These are phyloP conservation scores for Agrocybe chaxingu DNA, from an alignment of 768 basidiomycete genomes.

Conservation along the genomic window DNA sequence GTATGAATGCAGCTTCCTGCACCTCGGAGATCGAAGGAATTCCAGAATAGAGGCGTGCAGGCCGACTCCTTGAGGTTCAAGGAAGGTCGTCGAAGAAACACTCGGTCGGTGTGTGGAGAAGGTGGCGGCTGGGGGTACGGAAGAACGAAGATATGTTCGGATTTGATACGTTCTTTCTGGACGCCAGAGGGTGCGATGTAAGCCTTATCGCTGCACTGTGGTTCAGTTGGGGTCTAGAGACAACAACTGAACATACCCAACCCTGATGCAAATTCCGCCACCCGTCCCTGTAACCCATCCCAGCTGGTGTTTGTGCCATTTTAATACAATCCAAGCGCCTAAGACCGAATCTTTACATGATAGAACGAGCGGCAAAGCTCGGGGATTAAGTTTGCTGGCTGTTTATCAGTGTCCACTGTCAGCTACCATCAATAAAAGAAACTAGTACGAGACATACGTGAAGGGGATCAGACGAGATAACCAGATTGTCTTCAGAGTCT, in stretches of 20 bases:
- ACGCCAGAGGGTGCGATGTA: constrained; percentile 89
- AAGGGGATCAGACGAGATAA: constrained; percentile 56
- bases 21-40: constrained; percentile 74
- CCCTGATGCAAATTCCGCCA: constrained; percentile 73
- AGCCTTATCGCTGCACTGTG: constrained; percentile 57
- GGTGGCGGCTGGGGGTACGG: constrained; percentile 67
- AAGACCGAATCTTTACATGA: constrained; percentile 25
- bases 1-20: constrained; percentile 91
- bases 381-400: constrained; percentile 92
- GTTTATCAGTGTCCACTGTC: constrained; percentile 13
- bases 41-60: constrained; percentile 92
- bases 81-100: constrained; percentile 75
- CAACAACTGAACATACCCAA: constrained; percentile 41
- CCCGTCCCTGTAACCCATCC: constrained; percentile 95
- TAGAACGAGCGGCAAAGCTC: constrained; percentile 85
- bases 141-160: constrained; percentile 84
- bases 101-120: constrained; percentile 63
- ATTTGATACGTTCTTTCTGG: constrained; percentile 84
- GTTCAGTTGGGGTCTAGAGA: neutral
- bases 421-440: constrained; percentile 4
- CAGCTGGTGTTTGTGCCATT: constrained; percentile 31
- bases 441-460: constrained; percentile 41
- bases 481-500: constrained; percentile 42
- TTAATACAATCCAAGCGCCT: neutral
- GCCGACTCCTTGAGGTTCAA: constrained; percentile 78